phyloP scores from a whole-genome alignment of 176 grass and related monocot genomes.

The Panicum miliaceum region DNA sequence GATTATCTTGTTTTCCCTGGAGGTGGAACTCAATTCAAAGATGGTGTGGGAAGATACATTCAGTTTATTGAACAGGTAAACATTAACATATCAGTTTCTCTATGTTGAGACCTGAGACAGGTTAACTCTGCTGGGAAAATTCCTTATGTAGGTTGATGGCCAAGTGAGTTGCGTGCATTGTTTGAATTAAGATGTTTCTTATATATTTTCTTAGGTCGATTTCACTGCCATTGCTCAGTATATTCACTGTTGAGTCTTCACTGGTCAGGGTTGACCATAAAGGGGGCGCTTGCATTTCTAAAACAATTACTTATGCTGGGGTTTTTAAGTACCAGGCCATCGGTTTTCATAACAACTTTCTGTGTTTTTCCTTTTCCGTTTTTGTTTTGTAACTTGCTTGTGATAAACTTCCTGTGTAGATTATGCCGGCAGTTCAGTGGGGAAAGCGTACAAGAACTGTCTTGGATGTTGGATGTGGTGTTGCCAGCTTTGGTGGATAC shows the following conservation, averaged over 20 bases:
- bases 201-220: background rate
- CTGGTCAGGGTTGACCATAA: background rate
- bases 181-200: constrained; percentile 16
- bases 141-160: constrained; percentile 1
- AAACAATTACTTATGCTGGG: constrained; percentile 8
- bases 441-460: constrained; percentile 71
- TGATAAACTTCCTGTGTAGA: constrained; percentile 46
- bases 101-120: background rate
- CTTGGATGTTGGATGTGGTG: constrained; percentile 96
- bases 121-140: background rate
- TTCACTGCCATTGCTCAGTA: background rate
- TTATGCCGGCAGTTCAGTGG: constrained; percentile 70
- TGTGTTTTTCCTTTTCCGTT: background rate
- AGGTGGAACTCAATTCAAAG: constrained; percentile 94
- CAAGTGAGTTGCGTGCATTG: background rate
- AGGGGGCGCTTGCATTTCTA: background rate
- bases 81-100: constrained; percentile 26
- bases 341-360: constrained; percentile 3
- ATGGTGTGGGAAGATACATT: constrained; percentile 79
- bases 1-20: constrained; percentile 93
- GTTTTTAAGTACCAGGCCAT: constrained; percentile 8
- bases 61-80: constrained; percentile 85
- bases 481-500: constrained; percentile 93
- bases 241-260: background rate
- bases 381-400: constrained; percentile 21